Evolutionary conservation across 2,329 filamentous ascomycete species (phyloP).

Genomic region (Pseudogymnoascus sp.): DNA sequence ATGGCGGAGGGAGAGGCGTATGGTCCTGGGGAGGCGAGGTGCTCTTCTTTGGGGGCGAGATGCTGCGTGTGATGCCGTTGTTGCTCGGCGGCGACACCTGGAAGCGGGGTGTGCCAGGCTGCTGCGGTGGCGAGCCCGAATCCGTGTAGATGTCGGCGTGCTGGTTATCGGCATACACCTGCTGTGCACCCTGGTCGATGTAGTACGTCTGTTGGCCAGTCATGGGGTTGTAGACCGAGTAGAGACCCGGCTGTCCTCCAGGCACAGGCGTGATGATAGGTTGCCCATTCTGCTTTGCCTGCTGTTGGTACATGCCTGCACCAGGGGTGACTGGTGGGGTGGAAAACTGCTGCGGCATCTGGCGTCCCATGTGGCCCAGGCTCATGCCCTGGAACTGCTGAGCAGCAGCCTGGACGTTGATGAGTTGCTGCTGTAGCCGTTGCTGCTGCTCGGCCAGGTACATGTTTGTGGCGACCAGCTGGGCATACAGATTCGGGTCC

Average conservation of each 20-base stretch:
- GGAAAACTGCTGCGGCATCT: conserved; percentile 36
- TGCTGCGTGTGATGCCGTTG: conserved; percentile 50
- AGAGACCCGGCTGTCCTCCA: conserved; percentile 65
- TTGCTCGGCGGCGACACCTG: conserved; percentile 70
- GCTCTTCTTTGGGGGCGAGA: conserved; percentile 57
- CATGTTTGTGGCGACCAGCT: conserved; percentile 83
- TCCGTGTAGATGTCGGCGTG: conserved; percentile 30
- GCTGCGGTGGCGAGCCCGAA: conserved; percentile 42
- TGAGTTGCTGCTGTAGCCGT: conserved; percentile 85
- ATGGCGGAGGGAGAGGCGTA: conserved; percentile 73
- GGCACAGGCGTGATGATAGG: conserved; percentile 44
- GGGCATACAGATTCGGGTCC: conserved; percentile 79
- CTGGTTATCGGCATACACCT: conserved; percentile 30
- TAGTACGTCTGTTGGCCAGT: conserved; percentile 80
- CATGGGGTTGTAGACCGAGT: conserved; percentile 74
- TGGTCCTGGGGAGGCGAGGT: conserved; percentile 63
- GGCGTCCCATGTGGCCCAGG: conserved; percentile 45
- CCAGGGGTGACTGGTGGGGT: conserved; percentile 46
- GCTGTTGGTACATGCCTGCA: conserved; percentile 43
- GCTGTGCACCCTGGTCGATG: conserved; percentile 35
- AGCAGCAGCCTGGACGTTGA: conserved; percentile 72
- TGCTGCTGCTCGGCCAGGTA: conserved; percentile 93
- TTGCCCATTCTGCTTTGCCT: conserved; percentile 27
- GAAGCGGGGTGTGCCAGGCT: conserved; percentile 58
- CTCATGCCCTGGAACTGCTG: conserved; percentile 76